These are phyloP conservation scores for Cryptococcus sp. DNA, from an alignment of 1,284 basidiomycete genomes.

Conservation along the genomic window DNA sequence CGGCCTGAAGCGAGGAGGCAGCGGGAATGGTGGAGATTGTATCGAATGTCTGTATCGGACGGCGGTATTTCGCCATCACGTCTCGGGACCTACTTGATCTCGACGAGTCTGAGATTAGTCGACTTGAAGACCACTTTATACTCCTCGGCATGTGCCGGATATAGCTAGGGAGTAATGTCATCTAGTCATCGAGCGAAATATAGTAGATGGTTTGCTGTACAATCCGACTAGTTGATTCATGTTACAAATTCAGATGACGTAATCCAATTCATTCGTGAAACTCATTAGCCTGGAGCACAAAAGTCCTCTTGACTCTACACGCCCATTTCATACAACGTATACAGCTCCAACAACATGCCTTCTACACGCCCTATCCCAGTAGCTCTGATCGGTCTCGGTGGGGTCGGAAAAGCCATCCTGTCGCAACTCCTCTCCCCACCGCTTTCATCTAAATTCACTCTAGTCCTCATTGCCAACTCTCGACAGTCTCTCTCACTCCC, in stretches of 20 bases:
- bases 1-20: slow-evolving; percentile 22
- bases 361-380: slow-evolving; percentile 49
- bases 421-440: slow-evolving; percentile 61
- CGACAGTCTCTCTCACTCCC: slow-evolving; percentile 61
- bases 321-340: not conserved
- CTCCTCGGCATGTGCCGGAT: no score
- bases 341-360: not conserved
- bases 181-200: no score
- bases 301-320: no score
- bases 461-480: slow-evolving; percentile 75
- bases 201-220: no score
- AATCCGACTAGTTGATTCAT: no score
- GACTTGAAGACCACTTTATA: no score
- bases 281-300: no score
- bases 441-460: slow-evolving; percentile 60
- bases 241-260: no score
- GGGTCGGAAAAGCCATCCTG: slow-evolving; percentile 81
- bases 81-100: not conserved
- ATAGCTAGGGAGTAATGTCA: no score
- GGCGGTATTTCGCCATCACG: slow-evolving; percentile 1
- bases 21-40: slow-evolving; percentile 22
- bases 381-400: slow-evolving; percentile 78
- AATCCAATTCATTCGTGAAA: no score
- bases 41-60: slow-evolving; percentile 9
- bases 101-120: not conserved